These are phyloP conservation scores for Trametes polyzona DNA, from an alignment of 1,284 basidiomycete genomes.

Conservation along the genomic window DNA sequence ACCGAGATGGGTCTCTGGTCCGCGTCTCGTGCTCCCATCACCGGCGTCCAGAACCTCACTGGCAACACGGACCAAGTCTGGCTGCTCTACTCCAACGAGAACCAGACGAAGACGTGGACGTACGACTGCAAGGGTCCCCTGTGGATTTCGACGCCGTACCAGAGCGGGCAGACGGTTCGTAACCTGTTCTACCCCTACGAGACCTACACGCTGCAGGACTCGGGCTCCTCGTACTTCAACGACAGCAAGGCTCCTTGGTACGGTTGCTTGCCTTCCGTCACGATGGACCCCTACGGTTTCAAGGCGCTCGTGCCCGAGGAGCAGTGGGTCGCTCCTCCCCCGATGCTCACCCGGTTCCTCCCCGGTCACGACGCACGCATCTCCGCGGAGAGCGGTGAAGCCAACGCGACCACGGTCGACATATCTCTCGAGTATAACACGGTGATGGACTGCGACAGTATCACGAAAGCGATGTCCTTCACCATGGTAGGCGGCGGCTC, in stretches of 20 bases:
- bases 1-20: conserved; percentile 91
- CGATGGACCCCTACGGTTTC: conserved; percentile 77
- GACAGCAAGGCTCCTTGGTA: conserved; percentile 62
- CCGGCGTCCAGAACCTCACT: conserved; percentile 55
- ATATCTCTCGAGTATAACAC: conserved; percentile 80
- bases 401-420: conserved; percentile 64
- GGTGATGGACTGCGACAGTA: conserved; percentile 71
- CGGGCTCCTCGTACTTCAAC: conserved; percentile 61
- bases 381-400: conserved; percentile 47
- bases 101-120: conserved; percentile 65
- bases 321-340: conserved; percentile 72
- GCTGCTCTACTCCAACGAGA: conserved; percentile 87
- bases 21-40: conserved; percentile 66
- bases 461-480: conserved; percentile 66
- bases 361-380: conserved; percentile 88
- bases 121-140: conserved; percentile 56
- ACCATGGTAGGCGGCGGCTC: conserved; percentile 68
- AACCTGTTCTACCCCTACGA: conserved; percentile 89
- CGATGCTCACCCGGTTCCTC: conserved; percentile 75
- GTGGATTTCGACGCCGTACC: conserved; percentile 84
- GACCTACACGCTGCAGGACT: conserved; percentile 66
- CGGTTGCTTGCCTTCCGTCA: conserved; percentile 72
- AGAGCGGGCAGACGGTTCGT: conserved; percentile 58
- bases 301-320: conserved; percentile 75
- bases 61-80: conserved; percentile 73